A percentile compares a stretch with the other conserved stretches of the same genome.
These are phyloP conservation scores for Daldinia caldariorum DNA, from an alignment of 495 filamentous ascomycete species.

Conservation along the genomic window DNA sequence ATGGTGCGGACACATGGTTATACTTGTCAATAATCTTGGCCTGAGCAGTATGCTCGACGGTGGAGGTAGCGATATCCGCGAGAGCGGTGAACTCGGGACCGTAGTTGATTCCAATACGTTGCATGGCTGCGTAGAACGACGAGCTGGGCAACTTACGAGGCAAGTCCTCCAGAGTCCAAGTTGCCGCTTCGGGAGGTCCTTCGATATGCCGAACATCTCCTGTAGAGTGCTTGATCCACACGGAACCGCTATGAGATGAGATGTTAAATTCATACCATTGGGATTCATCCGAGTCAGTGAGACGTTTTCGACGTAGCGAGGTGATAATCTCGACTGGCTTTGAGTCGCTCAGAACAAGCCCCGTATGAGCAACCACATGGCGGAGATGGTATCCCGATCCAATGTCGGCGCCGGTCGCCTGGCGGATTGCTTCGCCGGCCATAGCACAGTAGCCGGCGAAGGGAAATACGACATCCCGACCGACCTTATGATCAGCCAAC, in stretches of 20 bases:
- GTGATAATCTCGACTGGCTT: constrained; percentile 56
- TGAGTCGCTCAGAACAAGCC: constrained; percentile 51
- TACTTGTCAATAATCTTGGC: constrained; percentile 36
- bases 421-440: constrained; percentile 56
- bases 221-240: constrained; percentile 56
- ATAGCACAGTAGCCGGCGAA: constrained; percentile 58
- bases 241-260: constrained; percentile 47
- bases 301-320: constrained; percentile 45
- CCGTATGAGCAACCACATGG: constrained; percentile 48
- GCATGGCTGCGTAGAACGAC: neutral
- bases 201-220: constrained; percentile 50
- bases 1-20: constrained; percentile 33
- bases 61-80: neutral
- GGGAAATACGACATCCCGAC: constrained; percentile 55
- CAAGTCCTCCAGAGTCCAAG: neutral
- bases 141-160: neutral
- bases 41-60: constrained; percentile 35
- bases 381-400: constrained; percentile 48
- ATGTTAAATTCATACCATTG: constrained; percentile 60
- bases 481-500: constrained; percentile 58
- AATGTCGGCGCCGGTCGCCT: constrained; percentile 41
- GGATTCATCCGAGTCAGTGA: constrained; percentile 52
- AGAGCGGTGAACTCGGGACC: neutral
- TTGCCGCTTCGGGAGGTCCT: neutral
- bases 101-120: neutral